Base-by-base conservation (phyloP, 805 yeast species). In the Yarrowia phangngaensis region DNA sequence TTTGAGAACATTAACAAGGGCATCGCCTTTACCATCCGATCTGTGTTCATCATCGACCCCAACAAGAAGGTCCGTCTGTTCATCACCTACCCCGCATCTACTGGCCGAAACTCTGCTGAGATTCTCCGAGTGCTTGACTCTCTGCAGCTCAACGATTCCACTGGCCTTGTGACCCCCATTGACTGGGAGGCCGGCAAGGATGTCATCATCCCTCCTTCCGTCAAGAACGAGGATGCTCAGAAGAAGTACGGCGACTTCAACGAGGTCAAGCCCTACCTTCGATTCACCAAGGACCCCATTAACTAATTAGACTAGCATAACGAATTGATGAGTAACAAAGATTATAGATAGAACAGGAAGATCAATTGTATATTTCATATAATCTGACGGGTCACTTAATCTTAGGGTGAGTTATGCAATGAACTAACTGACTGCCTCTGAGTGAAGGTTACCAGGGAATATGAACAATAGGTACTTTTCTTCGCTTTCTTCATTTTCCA, bases 61-160 rank as follows among this genome's bases (percentile, higher is more conserved):
- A 64, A 71, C 58, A 89, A 88, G 78, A 88, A 83, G 70, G 80
- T 89, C 63, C 81, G 96, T 71, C 74, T 87, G 63, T 80, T 82
- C 57, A 68, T 89, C 72, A 77, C 90, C 16, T 88, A 88, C 74
- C 97, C 97, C 52, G 92, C 96, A 53, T 82, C 95, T 35, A 80
- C 85, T 54, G 97, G 97, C 65, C 84, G 97, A 76, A 88, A 89
- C 80, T 77, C 95, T 54, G 77, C 84, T 52, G 97, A 88, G 74
- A 90, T 88, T 27, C 74, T 89, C 67, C 83, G 97, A 71, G 95
- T 84, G 51, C 70, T 88, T 56, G 95, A 86, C 65, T 84, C 95
- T 49, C 72, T 88, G 66, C 95, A 87, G 73, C 69, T 78, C 56
- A 51, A 60, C 59, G 96, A 89, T 69, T 74, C 76, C 64, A 72